Evolutionary conservation across 495 filamentous ascomycete genomes (phyloP).

Genomic region (Pyrenula aspistea): DNA sequence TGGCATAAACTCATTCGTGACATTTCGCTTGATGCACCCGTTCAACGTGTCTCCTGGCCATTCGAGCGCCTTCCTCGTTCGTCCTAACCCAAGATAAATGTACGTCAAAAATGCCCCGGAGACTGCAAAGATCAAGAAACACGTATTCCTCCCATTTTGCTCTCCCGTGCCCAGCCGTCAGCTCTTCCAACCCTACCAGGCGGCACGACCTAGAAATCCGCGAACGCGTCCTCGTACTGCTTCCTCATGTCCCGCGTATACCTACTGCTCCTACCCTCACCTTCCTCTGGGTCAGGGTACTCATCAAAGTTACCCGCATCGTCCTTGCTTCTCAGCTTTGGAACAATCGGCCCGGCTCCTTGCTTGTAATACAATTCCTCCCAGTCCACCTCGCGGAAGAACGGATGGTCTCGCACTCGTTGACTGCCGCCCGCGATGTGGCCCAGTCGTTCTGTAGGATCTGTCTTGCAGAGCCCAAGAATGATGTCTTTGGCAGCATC

Average conservation of each 20-base stretch:
- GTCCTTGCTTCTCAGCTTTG: constrained; percentile 63
- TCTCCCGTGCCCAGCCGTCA: neutral
- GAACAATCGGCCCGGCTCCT: constrained; percentile 73
- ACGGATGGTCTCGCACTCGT: constrained; percentile 76
- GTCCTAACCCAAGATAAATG: too few species aligned
- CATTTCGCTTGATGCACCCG: too few species aligned
- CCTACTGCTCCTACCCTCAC: constrained; percentile 30
- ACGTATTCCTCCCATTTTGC: too few species aligned
- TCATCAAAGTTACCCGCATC: constrained; percentile 87
- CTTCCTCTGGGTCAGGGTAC: constrained; percentile 54
- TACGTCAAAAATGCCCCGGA: too few species aligned
- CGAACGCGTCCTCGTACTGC: constrained; percentile 69
- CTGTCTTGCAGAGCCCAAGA: constrained; percentile 73
- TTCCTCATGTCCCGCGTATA: constrained; percentile 64
- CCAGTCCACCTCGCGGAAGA: constrained; percentile 79
- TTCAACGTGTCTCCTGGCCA: too few species aligned
- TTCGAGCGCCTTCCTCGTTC: too few species aligned
- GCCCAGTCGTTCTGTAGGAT: constrained; percentile 75
- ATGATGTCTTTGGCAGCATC: constrained; percentile 75
- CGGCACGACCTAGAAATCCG: constrained; percentile 49
- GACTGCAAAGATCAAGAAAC: too few species aligned
- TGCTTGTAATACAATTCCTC: constrained; percentile 62
- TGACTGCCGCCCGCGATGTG: constrained; percentile 76
- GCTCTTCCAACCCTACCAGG: neutral
- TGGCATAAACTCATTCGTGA: too few species aligned